These are phyloP conservation scores for Aspergillus sp. DNA, from an alignment of 2,329 filamentous ascomycete genomes.

Conservation along the genomic window DNA sequence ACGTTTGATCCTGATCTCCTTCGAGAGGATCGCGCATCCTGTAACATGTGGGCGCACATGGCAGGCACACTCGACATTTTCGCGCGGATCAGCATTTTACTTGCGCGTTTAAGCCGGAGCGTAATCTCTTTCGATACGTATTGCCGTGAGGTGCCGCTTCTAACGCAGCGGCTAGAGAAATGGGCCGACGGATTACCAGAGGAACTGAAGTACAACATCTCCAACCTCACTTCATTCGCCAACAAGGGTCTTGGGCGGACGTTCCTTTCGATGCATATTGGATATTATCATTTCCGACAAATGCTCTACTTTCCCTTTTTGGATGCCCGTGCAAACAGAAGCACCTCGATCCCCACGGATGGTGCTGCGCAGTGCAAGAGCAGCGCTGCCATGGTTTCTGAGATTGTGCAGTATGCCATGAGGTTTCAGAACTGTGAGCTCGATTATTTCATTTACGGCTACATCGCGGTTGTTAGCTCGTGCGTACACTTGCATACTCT, in stretches of 20 bases:
- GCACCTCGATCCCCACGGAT: not conserved
- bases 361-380: conserved; percentile 10
- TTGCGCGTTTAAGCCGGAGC: conserved; percentile 10
- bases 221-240: conserved; percentile 10
- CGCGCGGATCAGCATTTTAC: conserved; percentile 10
- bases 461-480: conserved; percentile 16
- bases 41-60: conserved; percentile 18
- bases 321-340: conserved; percentile 3
- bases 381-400: conserved; percentile 11
- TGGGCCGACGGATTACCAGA: conserved; percentile 11
- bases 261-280: conserved; percentile 18
- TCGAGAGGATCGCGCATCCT: conserved; percentile 1
- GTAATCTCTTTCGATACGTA: conserved; percentile 12
- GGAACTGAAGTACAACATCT: conserved; percentile 7
- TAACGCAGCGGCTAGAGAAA: conserved; percentile 9
- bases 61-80: conserved; percentile 12
- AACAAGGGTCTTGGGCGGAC: conserved; percentile 12
- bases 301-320: conserved; percentile 19
- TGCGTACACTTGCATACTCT: conserved; percentile 16
- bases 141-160: conserved; percentile 5
- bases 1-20: conserved; percentile 5
- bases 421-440: conserved; percentile 12
- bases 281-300: conserved; percentile 15
- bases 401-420: conserved; percentile 12
- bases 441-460: conserved; percentile 15